These are phyloP conservation scores for Leishmania martiniquensis DNA, from an alignment of 208 protist species.

Conservation along the genomic window DNA sequence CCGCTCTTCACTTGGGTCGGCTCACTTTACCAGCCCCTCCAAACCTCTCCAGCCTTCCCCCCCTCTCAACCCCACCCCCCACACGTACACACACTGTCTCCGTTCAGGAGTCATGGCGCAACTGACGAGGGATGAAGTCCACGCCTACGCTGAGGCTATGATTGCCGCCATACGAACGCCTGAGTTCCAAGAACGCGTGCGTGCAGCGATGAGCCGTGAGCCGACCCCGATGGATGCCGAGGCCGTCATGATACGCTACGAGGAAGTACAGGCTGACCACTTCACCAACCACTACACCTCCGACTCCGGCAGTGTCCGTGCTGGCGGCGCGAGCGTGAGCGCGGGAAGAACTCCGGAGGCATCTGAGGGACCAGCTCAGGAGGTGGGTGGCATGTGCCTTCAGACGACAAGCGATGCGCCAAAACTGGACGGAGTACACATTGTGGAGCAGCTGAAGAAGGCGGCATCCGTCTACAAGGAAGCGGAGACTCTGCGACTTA, in stretches of 20 bases:
- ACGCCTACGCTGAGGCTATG: conserved; percentile 47
- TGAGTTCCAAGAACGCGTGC: conserved; percentile 41
- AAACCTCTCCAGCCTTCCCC: background rate
- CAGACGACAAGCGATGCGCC: background rate
- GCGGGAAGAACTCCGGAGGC: background rate
- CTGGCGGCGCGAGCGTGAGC: background rate
- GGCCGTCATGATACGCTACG: conserved; percentile 63
- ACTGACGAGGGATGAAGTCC: conserved; percentile 46
- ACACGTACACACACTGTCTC: no score
- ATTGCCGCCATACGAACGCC: conserved; percentile 51
- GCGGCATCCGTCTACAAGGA: conserved; percentile 71
- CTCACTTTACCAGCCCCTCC: background rate
- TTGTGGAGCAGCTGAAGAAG: conserved; percentile 50
- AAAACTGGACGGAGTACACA: conserved; percentile 30
- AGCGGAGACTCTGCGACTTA: conserved; percentile 47
- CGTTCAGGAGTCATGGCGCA: conserved; percentile 4
- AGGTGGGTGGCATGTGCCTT: background rate
- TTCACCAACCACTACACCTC: conserved; percentile 27
- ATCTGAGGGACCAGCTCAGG: background rate
- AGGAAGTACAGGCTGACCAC: conserved; percentile 65
- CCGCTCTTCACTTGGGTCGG: background rate
- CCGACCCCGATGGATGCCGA: conserved; percentile 46
- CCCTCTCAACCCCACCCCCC: background rate
- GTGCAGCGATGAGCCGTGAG: conserved; percentile 17
- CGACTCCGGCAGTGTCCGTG: background rate